phyloP scores from a whole-genome alignment of 257 asterid genomes.

The Solanum corneliomulleri region DNA sequence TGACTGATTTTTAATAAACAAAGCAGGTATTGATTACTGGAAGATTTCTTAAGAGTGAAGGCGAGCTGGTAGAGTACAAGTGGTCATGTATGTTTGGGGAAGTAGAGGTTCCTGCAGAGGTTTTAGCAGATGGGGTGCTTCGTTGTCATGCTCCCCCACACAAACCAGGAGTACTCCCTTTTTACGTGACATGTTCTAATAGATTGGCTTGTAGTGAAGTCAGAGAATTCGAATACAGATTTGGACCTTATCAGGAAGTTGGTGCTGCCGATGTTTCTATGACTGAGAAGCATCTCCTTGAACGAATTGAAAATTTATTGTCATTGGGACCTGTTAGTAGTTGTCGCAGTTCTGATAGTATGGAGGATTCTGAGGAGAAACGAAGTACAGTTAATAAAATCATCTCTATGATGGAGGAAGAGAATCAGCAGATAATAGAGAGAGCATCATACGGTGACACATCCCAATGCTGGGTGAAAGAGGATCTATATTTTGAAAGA shows the following conservation, averaged over 20 bases:
- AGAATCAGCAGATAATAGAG: conserved; percentile 23
- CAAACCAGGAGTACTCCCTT: conserved; percentile 56
- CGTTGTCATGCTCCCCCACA: conserved; percentile 61
- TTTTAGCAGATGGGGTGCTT: conserved; percentile 55
- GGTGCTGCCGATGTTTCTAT: conserved; percentile 17
- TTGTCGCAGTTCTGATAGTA: conserved; percentile 18
- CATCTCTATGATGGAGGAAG: conserved; percentile 51
- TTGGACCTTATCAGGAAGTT: conserved; percentile 15
- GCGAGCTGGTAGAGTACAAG: conserved; percentile 34
- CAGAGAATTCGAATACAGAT: conserved; percentile 66
- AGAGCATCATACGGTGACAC: conserved; percentile 17
- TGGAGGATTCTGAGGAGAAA: conserved; percentile 15
- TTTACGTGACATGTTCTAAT: conserved; percentile 71
- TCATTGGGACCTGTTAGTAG: conserved; percentile 16
- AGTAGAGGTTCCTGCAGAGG: conserved; percentile 70
- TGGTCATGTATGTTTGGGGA: conserved; percentile 93
- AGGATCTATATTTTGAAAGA: conserved; percentile 39
- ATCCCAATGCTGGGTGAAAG: conserved; percentile 25
- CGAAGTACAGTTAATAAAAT: conserved; percentile 24
- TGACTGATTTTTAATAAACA: neutral
- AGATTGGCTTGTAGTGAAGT: conserved; percentile 84
- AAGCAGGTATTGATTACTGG: conserved; percentile 63
- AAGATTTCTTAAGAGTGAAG: conserved; percentile 46
- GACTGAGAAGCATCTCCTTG: conserved; percentile 34
- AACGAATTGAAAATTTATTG: conserved; percentile 47